Conservation (phyloP, 305 asterid species). For the Fraxinus dipetala region DNA sequence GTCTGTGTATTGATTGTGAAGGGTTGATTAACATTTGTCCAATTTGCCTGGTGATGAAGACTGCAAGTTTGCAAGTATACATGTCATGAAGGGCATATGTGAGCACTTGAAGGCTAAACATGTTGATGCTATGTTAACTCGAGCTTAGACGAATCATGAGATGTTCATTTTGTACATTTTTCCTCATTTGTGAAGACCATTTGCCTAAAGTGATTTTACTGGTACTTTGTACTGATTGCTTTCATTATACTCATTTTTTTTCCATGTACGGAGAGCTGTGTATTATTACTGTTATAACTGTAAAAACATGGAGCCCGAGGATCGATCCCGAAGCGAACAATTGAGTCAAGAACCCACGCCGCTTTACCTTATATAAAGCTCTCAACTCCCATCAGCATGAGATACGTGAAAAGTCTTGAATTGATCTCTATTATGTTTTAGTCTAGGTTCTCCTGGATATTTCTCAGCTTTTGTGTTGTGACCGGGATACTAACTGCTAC, state of each 20-base stretch:
- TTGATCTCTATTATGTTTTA: neutral
- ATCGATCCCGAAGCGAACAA: too few species aligned
- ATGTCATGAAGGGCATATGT: constrained; percentile 33
- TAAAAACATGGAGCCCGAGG: too few species aligned
- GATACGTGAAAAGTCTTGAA: too few species aligned
- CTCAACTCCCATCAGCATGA: too few species aligned
- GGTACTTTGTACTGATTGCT: neutral
- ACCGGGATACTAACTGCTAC: neutral
- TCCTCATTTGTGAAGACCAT: neutral
- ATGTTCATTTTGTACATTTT: neutral
- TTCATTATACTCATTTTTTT: neutral
- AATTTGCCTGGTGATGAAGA: constrained; percentile 62
- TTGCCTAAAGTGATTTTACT: neutral
- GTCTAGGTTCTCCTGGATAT: too few species aligned
- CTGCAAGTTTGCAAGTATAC: constrained; percentile 60
- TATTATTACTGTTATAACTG: neutral
- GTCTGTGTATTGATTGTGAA: constrained; percentile 61
- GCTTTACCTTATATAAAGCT: too few species aligned
- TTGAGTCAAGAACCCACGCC: too few species aligned
- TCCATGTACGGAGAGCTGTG: neutral
- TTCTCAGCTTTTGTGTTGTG: too few species aligned
- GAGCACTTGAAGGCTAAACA: constrained; percentile 25
- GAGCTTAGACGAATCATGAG: neutral
- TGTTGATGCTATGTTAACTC: neutral
- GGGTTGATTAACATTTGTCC: constrained; percentile 54